Evolutionary conservation across 2,329 filamentous ascomycete genomes (phyloP).

Genomic region (Leptographium lundbergii): DNA sequence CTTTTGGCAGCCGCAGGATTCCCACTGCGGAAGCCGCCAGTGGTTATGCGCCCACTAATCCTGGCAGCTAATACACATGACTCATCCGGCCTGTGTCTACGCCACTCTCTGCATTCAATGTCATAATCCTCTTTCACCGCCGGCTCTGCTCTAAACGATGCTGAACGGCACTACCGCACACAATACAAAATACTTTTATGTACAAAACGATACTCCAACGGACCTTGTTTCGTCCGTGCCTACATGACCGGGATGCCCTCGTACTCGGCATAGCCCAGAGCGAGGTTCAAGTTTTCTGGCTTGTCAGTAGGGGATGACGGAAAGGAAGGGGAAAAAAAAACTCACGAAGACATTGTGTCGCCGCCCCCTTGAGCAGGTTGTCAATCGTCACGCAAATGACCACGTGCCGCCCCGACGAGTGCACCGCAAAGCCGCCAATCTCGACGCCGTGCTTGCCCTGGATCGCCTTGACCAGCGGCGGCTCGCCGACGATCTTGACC

Average conservation of each 20-base stretch:
- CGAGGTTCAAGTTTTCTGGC: constrained; percentile 83
- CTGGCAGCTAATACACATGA: too few relatives aligned
- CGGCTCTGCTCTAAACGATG: too few relatives aligned
- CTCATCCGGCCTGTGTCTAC: too few relatives aligned
- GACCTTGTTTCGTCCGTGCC: background rate
- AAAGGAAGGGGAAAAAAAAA: constrained; percentile 15
- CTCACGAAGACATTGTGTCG: constrained; percentile 83
- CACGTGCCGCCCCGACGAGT: constrained; percentile 76
- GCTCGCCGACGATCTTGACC: constrained; percentile 81
- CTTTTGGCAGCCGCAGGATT: too few relatives aligned
- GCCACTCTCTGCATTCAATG: too few relatives aligned
- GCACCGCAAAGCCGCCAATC: constrained; percentile 90
- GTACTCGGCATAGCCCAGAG: constrained; percentile 79
- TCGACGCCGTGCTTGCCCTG: constrained; percentile 78
- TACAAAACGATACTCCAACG: background rate
- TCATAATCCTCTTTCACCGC: too few relatives aligned
- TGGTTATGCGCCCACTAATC: too few relatives aligned
- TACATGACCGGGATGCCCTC: constrained; percentile 61
- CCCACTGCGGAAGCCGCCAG: too few relatives aligned
- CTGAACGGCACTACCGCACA: background rate
- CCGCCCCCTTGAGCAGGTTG: constrained; percentile 85
- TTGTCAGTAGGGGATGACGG: background rate
- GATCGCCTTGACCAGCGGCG: constrained; percentile 76
- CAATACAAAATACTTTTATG: background rate
- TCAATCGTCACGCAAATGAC: constrained; percentile 93